Evolutionary conservation across 2,329 filamentous ascomycete genomes (phyloP).

Genomic region (Pyrenophora seminiperda): DNA sequence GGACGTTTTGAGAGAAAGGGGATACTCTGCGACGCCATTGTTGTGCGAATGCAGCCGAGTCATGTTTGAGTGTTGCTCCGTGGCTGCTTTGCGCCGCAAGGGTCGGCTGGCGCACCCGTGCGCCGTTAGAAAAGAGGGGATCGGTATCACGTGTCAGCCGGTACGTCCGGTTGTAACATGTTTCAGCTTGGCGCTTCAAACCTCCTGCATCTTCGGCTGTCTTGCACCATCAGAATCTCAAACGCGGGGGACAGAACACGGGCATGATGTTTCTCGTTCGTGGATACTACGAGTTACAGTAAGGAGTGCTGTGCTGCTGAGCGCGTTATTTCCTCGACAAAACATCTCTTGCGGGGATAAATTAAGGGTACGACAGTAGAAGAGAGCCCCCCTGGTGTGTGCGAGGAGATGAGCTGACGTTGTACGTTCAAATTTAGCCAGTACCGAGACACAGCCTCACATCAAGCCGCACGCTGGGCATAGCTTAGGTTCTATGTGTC

Average conservation of each 20-base stretch:
- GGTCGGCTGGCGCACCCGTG: slow-evolving; percentile 13
- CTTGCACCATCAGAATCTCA: slow-evolving; percentile 17
- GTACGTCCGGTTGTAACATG: slow-evolving; percentile 7
- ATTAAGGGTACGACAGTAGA: no score
- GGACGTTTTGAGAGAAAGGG: slow-evolving; percentile 15
- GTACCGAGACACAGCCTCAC: no score
- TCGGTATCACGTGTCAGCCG: slow-evolving; percentile 14
- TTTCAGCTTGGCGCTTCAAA: slow-evolving; percentile 29
- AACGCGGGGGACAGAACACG: slow-evolving; percentile 19
- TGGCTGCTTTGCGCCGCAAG: slow-evolving; percentile 11
- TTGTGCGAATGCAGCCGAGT: slow-evolving; percentile 16
- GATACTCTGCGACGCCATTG: slow-evolving; percentile 17
- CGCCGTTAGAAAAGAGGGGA: slow-evolving; percentile 14
- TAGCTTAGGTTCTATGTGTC: no score
- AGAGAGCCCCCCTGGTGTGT: no score
- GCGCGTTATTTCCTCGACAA: neutral
- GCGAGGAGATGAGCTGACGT: no score
- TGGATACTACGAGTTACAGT: no score
- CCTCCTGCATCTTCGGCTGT: slow-evolving; percentile 13
- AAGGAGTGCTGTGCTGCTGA: no score
- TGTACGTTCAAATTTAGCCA: no score
- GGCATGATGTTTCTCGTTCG: neutral
- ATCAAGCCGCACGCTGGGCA: no score
- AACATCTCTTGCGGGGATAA: neutral
- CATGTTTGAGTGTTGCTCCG: slow-evolving; percentile 15